These are phyloP conservation scores for Wickerhamomyces sp. DNA, from an alignment of 1,139 yeast species.

Conservation along the genomic window DNA sequence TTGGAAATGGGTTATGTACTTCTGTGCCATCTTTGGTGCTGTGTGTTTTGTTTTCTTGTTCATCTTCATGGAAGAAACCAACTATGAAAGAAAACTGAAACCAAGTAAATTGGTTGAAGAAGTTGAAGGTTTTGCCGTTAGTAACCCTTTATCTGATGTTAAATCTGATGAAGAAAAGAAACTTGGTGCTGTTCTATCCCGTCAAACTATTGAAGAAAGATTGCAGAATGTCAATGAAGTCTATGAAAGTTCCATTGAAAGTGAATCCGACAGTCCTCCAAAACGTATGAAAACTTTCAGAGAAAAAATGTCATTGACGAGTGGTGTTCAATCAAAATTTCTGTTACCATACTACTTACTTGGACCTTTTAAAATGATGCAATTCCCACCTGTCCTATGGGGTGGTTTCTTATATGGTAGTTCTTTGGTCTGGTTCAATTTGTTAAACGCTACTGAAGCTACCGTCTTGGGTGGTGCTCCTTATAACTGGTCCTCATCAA, in stretches of 20 bases:
- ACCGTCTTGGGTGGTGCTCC: constrained; percentile 37
- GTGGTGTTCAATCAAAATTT: constrained; percentile 29
- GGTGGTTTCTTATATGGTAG: constrained; percentile 61
- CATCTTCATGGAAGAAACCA: constrained; percentile 44
- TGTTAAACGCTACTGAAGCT: constrained; percentile 42
- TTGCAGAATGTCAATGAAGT: constrained; percentile 21
- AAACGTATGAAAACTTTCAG: constrained; percentile 27
- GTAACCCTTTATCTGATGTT: constrained; percentile 2
- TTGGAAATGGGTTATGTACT: constrained; percentile 41
- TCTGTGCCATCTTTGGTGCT: constrained; percentile 44
- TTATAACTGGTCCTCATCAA: constrained; percentile 36
- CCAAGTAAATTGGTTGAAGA: constrained; percentile 11
- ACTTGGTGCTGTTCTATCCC: constrained; percentile 16
- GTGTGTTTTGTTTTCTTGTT: constrained; percentile 38
- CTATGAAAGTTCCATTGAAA: constrained; percentile 8
- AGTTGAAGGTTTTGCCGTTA: constrained; percentile 11
- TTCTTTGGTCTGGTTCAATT: constrained; percentile 52
- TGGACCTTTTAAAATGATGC: constrained; percentile 39
- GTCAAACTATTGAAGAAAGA: constrained; percentile 20
- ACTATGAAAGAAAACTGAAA: constrained; percentile 30
- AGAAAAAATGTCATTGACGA: constrained; percentile 32
- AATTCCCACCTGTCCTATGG: constrained; percentile 57
- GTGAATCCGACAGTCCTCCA: constrained; percentile 5
- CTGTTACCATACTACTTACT: constrained; percentile 29
- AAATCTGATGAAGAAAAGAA: constrained; percentile 12